Evolutionary conservation across 345 rosid genomes (phyloP), one percentile per base, ranked within the genome.

Genomic region (Crucihimalaya himalaica): DNA sequence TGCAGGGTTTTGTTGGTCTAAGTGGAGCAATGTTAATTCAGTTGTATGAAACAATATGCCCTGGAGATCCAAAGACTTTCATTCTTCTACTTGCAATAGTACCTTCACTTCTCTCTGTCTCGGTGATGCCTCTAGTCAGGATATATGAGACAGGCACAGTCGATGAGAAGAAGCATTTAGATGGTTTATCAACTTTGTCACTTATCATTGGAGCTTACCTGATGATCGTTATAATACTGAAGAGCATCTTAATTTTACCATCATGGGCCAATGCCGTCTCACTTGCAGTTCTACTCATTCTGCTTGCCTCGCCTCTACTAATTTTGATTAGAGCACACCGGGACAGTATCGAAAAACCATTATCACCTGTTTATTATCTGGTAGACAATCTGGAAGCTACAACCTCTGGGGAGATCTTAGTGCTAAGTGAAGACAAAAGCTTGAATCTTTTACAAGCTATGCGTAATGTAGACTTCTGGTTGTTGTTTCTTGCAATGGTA

Each of bases 1-100:
- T 68, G 29, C 80, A 93, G 97, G 97, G 96, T 0, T 90, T 84
- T 86, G 86, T 90, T 31, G 98, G 98, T 69, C 79, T 93, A 72
- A 86, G 98, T 55, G 92, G 97, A 47, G 97, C 97, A 42, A 81
- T 88, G 16, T 66, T 90, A 13, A 93, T 93, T 72, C 96, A 84
- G 57, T 53, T 84, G 19, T 93, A 90, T 53, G 74, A 83, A 14
- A 83, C 88, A 11, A 62, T 84, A 40, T 86, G 80, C 35, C 76
- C 83, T 64, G 93, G 84, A 55, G 59, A 84, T 45, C 89, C 94
- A 2, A 68, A 78, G 67, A 71, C 85, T 67, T 93, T 63, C 75
- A 77, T 93, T 71, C 87, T 93, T 43, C 76, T 93, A 50, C 92
- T 90, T 14, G 94, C 97, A 4, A 16, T 87, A 43, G 72, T 84